These are phyloP conservation scores for Ballota nigra DNA, from an alignment of 257 asterid species.

Conservation along the genomic window DNA sequence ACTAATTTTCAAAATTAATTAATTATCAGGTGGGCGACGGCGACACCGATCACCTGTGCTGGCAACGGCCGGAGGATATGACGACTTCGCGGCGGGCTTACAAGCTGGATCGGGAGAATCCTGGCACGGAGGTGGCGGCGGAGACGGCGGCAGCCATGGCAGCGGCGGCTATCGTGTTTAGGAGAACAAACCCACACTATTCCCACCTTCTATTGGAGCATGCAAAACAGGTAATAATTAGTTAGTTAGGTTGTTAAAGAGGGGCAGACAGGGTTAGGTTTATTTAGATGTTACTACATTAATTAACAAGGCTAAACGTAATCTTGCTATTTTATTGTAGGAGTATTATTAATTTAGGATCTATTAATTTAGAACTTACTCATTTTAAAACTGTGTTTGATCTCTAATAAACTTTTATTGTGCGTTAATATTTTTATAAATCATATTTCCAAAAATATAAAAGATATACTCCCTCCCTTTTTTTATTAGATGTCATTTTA, in stretches of 20 bases:
- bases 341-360: no score
- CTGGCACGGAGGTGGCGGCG: conserved; percentile 66
- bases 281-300: no score
- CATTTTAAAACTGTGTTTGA: no score
- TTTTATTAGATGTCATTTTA: no score
- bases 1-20: neutral
- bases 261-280: no score
- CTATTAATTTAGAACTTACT: no score
- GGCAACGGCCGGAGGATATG: conserved; percentile 83
- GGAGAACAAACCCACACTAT: conserved; percentile 62
- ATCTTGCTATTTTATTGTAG: no score
- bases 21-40: conserved; percentile 68
- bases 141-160: conserved; percentile 82
- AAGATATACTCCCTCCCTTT: no score
- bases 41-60: conserved; percentile 69
- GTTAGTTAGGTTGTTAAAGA: conserved; percentile 46
- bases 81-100: conserved; percentile 70
- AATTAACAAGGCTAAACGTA: no score
- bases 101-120: conserved; percentile 52
- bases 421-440: no score
- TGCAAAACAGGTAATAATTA: conserved; percentile 57
- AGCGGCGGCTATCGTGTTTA: conserved; percentile 59
- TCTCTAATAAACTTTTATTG: no score
- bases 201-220: conserved; percentile 66
- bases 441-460: no score